Base-by-base conservation (phyloP, 1,139 yeast genomes). In the Yamadazyma atmosphaerica region DNA sequence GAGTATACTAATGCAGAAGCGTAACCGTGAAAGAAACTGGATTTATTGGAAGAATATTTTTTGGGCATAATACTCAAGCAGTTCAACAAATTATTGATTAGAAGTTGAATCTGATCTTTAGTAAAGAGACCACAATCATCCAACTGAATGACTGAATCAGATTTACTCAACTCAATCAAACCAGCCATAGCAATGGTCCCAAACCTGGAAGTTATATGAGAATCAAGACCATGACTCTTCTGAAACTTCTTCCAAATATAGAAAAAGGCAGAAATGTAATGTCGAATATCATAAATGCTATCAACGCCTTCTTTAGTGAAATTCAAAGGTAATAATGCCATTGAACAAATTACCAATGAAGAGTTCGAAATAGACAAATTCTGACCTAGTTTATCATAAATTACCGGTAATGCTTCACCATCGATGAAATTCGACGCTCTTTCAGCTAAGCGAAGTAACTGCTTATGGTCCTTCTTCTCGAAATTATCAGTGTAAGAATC, bases 241-340 rank as follows among this genome's bases (percentile, higher is more conserved):
- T 77, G 71, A 11, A 81, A 69, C 28, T 83, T 75, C 3, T 74
- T 56, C 96, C 97, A 89, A 39, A 87, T 62, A 49, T 86, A 81
- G 51, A 86, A 87, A 13, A 87, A 58, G 1, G 89, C 65, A 0
- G 90, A 80, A 12, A 83, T 54, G 49, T 81, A 82, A 45, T 77
- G 65, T 40, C 83, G 70, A 4, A 72, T 65, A 53, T 78, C 83
- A 22, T 56, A 43, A 14, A 59, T 52, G 33, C 61, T 60, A 13
- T 48, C 47, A 0, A 42, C 32, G 2, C 60, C 65, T 2, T 52
- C 58, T 2, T 45, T 37, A 7, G 61, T 61, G 33, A 60, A 57
- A 1, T 49, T 41, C 4, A 55, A 47, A 0, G 92, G 92, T 19
- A 83, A 60, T 36, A 79, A 52, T 2, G 79, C 67, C 55, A 86